Conservation (phyloP, 108 stramenopile genomes). For the Cylindrotheca fusiformis region DNA sequence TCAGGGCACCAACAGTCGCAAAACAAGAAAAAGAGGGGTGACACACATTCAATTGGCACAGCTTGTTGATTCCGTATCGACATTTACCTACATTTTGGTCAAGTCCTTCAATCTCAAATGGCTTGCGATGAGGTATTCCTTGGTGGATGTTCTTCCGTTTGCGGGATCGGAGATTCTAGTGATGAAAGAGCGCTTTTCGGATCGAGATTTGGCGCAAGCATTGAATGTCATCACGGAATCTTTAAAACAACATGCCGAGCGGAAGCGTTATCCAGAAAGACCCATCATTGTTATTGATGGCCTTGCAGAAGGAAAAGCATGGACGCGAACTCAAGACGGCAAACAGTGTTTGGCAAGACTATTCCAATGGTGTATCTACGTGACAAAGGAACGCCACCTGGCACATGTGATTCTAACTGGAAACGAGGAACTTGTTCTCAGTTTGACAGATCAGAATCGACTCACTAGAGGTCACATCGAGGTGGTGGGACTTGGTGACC, state of each 20-base stretch:
- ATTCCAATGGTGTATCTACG: slow-evolving; percentile 16
- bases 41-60: slow-evolving; percentile 14
- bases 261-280: not conserved
- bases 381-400: slow-evolving; percentile 20
- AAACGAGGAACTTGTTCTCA: slow-evolving; percentile 18
- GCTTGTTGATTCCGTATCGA: slow-evolving; percentile 13
- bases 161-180: slow-evolving; percentile 27
- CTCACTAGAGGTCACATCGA: slow-evolving; percentile 18
- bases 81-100: slow-evolving; percentile 15
- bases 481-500: slow-evolving; percentile 10
- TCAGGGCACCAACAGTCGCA: too few species aligned
- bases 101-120: slow-evolving; percentile 8
- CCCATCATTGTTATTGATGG: slow-evolving; percentile 27
- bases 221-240: slow-evolving; percentile 17
- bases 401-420: slow-evolving; percentile 24
- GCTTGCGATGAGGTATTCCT: slow-evolving; percentile 5
- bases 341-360: slow-evolving; percentile 5
- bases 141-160: slow-evolving; percentile 24
- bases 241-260: slow-evolving; percentile 1
- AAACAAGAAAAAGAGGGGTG: slow-evolving; percentile 2
- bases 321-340: slow-evolving; percentile 14
- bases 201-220: slow-evolving; percentile 23
- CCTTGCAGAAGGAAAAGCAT: slow-evolving; percentile 11
- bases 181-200: slow-evolving; percentile 20
- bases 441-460: slow-evolving; percentile 22